A percentile compares a stretch with the other conserved stretches of the same genome.
phyloP scores from a whole-genome alignment of 2,329 filamentous ascomycete genomes.

The Karstenula rhodostoma region DNA sequence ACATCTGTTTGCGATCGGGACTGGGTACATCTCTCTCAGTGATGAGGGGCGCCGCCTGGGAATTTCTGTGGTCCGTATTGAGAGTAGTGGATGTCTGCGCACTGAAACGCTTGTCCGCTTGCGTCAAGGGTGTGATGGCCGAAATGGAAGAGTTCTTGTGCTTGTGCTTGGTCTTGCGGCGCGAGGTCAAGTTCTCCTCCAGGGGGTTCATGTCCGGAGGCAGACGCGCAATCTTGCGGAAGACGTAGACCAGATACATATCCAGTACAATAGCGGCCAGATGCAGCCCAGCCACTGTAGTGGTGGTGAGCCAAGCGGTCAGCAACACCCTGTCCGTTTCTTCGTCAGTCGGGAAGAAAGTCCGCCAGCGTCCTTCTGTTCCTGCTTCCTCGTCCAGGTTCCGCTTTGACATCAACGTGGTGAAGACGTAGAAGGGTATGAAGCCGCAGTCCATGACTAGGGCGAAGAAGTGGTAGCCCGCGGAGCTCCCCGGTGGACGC shows the following conservation, averaged over 20 bases:
- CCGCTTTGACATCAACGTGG: constrained; percentile 61
- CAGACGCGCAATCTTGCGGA: constrained; percentile 80
- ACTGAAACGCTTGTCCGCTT: constrained; percentile 67
- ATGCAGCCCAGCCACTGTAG: constrained; percentile 72
- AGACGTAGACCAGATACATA: constrained; percentile 77
- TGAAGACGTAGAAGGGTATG: constrained; percentile 70
- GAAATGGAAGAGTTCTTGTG: constrained; percentile 69
- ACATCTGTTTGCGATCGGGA: constrained; percentile 62
- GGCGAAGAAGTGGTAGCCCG: constrained; percentile 89
- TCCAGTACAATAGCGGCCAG: constrained; percentile 74
- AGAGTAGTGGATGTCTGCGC: constrained; percentile 56
- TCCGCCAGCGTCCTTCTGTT: constrained; percentile 68
- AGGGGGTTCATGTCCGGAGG: constrained; percentile 96
- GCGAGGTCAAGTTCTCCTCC: constrained; percentile 82
- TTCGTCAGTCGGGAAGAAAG: constrained; percentile 67
- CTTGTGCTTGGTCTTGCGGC: constrained; percentile 70
- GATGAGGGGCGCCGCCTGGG: constrained; percentile 41
- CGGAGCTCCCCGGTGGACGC: constrained; percentile 79
- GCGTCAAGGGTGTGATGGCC: constrained; percentile 52
- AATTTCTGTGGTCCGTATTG: constrained; percentile 45
- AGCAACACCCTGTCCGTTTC: constrained; percentile 68
- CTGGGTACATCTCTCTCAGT: constrained; percentile 39
- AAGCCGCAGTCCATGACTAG: constrained; percentile 74
- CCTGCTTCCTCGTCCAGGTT: constrained; percentile 60
- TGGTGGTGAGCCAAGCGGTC: constrained; percentile 73